Percentiles rank a stretch among this genome's conserved stretches.
Evolutionary conservation across 768 basidiomycete genomes (phyloP).

Genomic region (Mrakia frigida): DNA sequence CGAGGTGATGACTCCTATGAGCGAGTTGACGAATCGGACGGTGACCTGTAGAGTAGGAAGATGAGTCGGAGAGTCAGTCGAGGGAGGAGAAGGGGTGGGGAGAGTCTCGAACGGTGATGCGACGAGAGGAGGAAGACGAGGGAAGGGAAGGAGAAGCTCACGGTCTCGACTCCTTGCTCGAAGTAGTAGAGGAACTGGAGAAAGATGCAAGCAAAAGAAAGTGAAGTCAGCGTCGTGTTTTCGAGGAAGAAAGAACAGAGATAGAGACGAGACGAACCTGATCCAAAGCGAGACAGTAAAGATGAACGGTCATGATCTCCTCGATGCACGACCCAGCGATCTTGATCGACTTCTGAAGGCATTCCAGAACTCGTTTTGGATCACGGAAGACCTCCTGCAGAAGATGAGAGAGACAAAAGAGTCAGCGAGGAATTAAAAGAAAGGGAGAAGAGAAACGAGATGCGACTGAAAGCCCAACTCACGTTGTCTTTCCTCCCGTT

Average conservation of each 20-base stretch:
- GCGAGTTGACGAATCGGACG: conserved; percentile 90
- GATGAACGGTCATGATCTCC: conserved; percentile 90
- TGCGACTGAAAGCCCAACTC: conserved; percentile 9
- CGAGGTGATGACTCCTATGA: conserved; percentile 90
- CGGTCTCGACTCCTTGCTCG: conserved; percentile 84
- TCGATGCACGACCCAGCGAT: conserved; percentile 96
- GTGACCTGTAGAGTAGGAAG: conserved; percentile 58
- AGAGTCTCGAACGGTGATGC: background rate
- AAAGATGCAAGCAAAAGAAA: background rate
- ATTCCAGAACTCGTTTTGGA: conserved; percentile 95
- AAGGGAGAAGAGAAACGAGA: background rate
- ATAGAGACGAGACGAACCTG: conserved; percentile 43
- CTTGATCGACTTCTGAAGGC: conserved; percentile 89
- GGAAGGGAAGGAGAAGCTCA: conserved; percentile 49
- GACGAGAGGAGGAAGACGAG: background rate
- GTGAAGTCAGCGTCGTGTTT: background rate
- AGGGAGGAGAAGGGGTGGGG: too few relatives aligned
- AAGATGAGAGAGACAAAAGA: background rate
- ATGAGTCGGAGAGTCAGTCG: background rate
- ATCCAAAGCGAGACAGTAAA: conserved; percentile 94
- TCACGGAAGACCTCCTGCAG: conserved; percentile 55
- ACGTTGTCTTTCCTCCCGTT: conserved; percentile 54
- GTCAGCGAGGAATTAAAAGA: background rate
- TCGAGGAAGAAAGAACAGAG: background rate
- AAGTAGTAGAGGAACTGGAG: conserved; percentile 82